Evolutionary conservation across 495 filamentous ascomycete genomes (phyloP), one percentile per base, ranked within the genome.

Genomic region (Parachaetomium inaequale): DNA sequence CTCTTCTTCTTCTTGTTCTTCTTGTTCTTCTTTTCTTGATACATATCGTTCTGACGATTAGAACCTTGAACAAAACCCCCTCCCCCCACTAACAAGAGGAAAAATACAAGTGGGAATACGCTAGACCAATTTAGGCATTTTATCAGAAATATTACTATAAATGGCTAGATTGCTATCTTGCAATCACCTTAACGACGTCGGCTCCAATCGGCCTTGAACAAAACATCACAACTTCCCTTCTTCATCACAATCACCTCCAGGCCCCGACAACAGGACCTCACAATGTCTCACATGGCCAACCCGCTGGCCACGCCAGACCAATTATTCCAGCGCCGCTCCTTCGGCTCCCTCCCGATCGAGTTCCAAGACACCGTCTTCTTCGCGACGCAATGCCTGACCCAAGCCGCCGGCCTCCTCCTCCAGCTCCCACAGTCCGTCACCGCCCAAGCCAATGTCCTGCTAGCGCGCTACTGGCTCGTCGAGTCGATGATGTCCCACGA

Each of bases 381-480:
- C 73, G 79, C 87, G 26, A 83, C 85, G 4, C 85, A 89, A 45
- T 84, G 87, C 59, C 83, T 98, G 7, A 95, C 90, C 12, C 95
- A 98, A 72, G 84, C 89, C 19, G 92, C 94, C 12, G 95, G 94
- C 7, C 78, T 96, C 7, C 82, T 98, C 8, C 81, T 98, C 3
- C 84, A 89, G 45, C 76, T 98, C 52, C 89, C 93, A 1, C 95
- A 98, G 68, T 91, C 93, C 59, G 84, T 92, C 51, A 91, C 96
- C 29, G 88, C 92, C 15, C 91, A 92, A 67, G 91, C 94, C 3
- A 88, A 92, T 67, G 85, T 98, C n/a, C 76, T 94, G 0, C 85
- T 96, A 31, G 88, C 87, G n/a, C 82, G 94, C 6, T 96, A 93
- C 78, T 97, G 90, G 85, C 76, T 92, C 6, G 85, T 81, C 29